These are phyloP conservation scores for Wickerhamomyces sp. DNA, from an alignment of 1,139 yeast genomes.

Conservation along the genomic window DNA sequence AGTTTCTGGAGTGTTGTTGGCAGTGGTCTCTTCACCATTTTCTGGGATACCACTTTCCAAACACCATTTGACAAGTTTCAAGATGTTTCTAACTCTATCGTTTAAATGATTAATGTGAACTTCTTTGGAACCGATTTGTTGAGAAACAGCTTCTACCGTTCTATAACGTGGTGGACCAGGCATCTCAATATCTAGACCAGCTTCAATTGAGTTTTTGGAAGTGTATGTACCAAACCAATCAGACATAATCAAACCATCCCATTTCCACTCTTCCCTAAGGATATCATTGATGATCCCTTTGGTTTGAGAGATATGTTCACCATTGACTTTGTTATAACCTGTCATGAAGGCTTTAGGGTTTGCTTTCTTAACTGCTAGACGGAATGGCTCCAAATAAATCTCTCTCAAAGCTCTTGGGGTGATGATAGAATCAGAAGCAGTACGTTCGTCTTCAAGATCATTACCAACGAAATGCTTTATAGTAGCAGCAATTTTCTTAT, in stretches of 20 bases:
- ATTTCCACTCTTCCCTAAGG: conserved; percentile 52
- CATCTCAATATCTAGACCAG: conserved; percentile 61
- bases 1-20: conserved; percentile 40
- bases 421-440: conserved; percentile 40
- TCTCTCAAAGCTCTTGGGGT: conserved; percentile 59
- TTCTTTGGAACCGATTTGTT: conserved; percentile 33
- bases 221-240: conserved; percentile 64
- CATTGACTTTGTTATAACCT: conserved; percentile 54
- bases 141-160: conserved; percentile 34
- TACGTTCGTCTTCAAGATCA: conserved; percentile 54
- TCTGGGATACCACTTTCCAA: conserved; percentile 35
- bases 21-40: conserved; percentile 31
- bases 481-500: conserved; percentile 47
- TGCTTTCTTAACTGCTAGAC: conserved; percentile 44
- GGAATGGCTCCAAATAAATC: conserved; percentile 56
- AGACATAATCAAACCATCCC: conserved; percentile 51
- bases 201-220: conserved; percentile 40
- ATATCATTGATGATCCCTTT: conserved; percentile 37
- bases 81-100: conserved; percentile 40
- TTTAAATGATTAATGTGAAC: conserved; percentile 24
- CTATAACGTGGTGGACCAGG: conserved; percentile 55
- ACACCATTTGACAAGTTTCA: conserved; percentile 41
- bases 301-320: conserved; percentile 48
- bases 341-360: conserved; percentile 54
- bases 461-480: conserved; percentile 58